Conservation (phyloP, 352 stramenopile species). For the Plasmopara viticola region DNA sequence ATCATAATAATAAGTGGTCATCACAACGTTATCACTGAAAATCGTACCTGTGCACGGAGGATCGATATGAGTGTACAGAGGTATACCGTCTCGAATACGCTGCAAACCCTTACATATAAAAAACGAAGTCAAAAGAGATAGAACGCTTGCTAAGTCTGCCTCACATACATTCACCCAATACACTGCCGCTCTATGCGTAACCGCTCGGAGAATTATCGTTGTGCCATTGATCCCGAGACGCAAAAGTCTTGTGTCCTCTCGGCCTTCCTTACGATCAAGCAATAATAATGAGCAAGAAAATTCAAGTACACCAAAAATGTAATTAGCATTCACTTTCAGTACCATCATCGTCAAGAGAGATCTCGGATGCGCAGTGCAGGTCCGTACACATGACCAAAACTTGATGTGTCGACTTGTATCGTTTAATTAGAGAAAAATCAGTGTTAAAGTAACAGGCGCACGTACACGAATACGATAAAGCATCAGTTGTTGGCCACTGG, state of each 20-base stretch:
- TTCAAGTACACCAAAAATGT: neutral
- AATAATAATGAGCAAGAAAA: neutral
- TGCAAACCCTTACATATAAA: slow-evolving; percentile 32
- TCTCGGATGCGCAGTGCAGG: slow-evolving; percentile 53
- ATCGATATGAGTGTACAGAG: slow-evolving; percentile 40
- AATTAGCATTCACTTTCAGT: slow-evolving; percentile 9
- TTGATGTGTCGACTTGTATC: slow-evolving; percentile 52
- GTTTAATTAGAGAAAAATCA: slow-evolving; percentile 1
- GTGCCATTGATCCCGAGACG: slow-evolving; percentile 60
- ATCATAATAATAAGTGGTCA: neutral
- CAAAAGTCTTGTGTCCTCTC: slow-evolving; percentile 37
- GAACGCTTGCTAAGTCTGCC: neutral
- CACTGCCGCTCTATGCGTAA: slow-evolving; percentile 54
- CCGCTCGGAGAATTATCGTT: slow-evolving; percentile 55
- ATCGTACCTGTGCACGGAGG: slow-evolving; percentile 35
- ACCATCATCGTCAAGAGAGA: slow-evolving; percentile 34
- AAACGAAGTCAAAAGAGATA: neutral
- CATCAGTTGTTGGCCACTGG: slow-evolving; percentile 53
- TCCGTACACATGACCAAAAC: slow-evolving; percentile 68
- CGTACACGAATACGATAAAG: slow-evolving; percentile 66
- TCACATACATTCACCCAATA: slow-evolving; percentile 63
- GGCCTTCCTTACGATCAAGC: slow-evolving; percentile 9
- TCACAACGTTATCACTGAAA: neutral
- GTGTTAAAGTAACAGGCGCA: neutral
- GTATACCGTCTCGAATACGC: slow-evolving; percentile 39